A percentile compares a stretch with the other conserved stretches of the same genome.
Conservation (phyloP, 192 early-diverging fungal genomes). For the Neocallimastix lanati region DNA sequence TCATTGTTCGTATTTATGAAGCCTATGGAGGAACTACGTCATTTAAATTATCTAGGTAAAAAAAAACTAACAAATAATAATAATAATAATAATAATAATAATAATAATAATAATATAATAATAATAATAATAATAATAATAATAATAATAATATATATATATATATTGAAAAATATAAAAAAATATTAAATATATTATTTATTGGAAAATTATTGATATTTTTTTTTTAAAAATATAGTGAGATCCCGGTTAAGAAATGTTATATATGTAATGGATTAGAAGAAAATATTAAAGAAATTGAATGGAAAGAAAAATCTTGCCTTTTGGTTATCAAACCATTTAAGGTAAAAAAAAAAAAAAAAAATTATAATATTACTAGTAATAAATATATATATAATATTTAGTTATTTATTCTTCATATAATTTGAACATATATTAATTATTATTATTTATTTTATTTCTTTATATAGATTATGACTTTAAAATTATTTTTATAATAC, state of each 20-base stretch:
- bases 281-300: slow-evolving; percentile 23
- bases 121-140: too few species aligned
- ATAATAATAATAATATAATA: too few species aligned
- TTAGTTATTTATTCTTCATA: too few species aligned
- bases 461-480: too few species aligned
- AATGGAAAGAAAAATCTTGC: not conserved
- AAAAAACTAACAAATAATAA: not conserved
- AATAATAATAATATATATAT: slow-evolving; percentile 1
- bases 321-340: not conserved
- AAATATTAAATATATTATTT: slow-evolving; percentile 3
- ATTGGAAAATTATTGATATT: too few species aligned
- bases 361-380: too few species aligned
- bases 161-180: not conserved
- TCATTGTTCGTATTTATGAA: slow-evolving; percentile 80
- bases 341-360: not conserved
- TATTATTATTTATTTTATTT: too few species aligned
- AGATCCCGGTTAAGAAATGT: slow-evolving; percentile 22
- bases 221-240: slow-evolving; percentile 13
- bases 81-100: not conserved
- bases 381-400: too few species aligned
- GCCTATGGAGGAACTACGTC: slow-evolving; percentile 69
- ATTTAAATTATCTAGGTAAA: slow-evolving; percentile 26
- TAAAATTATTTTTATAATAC: too few species aligned
- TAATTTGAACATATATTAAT: too few species aligned
- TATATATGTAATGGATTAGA: slow-evolving; percentile 62